A percentile compares a stretch with the other conserved stretches of the same genome.
Evolutionary conservation across 2,329 filamentous ascomycete species (phyloP).

Genomic region (Ascosphaera aggregata): DNA sequence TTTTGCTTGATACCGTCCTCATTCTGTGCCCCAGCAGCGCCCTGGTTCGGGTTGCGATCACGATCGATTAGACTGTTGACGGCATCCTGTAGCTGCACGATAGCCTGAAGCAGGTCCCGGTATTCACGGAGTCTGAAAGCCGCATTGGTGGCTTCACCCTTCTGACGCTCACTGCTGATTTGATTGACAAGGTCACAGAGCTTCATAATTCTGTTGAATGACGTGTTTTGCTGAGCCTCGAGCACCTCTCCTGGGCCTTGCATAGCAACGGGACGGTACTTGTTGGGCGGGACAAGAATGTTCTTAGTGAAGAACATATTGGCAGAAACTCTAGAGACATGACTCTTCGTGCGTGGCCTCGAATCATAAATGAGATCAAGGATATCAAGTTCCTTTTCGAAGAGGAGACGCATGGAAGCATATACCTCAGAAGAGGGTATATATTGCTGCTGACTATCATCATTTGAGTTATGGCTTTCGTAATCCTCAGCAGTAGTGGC

Average conservation of each 20-base stretch:
- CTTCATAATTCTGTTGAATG: slow-evolving; percentile 68
- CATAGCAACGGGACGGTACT: slow-evolving; percentile 65
- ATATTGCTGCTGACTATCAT: slow-evolving; percentile 37
- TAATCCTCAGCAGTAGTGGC: slow-evolving; percentile 16
- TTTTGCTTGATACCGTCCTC: slow-evolving; percentile 95
- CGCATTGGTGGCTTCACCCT: slow-evolving; percentile 20
- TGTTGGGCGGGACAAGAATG: slow-evolving; percentile 76
- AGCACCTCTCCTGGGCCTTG: slow-evolving; percentile 62
- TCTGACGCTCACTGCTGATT: slow-evolving; percentile 46
- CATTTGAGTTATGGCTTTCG: slow-evolving; percentile 11
- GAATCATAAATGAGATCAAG: slow-evolving; percentile 68
- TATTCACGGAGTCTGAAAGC: slow-evolving; percentile 36
- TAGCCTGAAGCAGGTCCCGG: slow-evolving; percentile 56
- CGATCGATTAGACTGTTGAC: slow-evolving; percentile 89
- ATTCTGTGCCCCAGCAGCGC: slow-evolving; percentile 50
- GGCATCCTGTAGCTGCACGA: slow-evolving; percentile 62
- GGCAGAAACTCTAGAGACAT: slow-evolving; percentile 34
- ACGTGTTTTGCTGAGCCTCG: slow-evolving; percentile 68
- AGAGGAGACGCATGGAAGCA: slow-evolving; percentile 53
- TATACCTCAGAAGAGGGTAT: slow-evolving; percentile 66
- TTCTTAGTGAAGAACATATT: slow-evolving; percentile 91
- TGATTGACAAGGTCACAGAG: slow-evolving; percentile 49
- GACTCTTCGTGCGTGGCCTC: slow-evolving; percentile 34
- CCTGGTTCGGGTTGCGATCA: slow-evolving; percentile 62
- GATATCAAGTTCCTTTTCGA: slow-evolving; percentile 69